A percentile compares a stretch with the other conserved stretches of the same genome.
These are phyloP conservation scores for Ganoderma meredithae DNA, from an alignment of 1,284 basidiomycete species.

Conservation along the genomic window DNA sequence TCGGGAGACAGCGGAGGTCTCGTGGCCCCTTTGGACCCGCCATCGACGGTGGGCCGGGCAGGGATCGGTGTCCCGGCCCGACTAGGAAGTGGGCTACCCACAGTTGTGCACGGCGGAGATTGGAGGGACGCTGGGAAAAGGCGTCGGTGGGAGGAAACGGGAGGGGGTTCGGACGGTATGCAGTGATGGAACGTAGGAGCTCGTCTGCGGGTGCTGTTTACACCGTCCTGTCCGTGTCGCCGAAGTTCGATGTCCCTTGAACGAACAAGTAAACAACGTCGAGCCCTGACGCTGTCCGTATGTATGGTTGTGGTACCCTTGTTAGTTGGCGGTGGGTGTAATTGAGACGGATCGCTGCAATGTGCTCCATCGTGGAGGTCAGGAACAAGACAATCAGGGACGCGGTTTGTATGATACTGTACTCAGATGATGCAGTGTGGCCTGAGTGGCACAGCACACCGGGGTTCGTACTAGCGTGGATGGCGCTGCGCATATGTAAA, in stretches of 20 bases:
- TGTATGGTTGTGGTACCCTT: constrained; percentile 1
- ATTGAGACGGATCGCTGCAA: background rate
- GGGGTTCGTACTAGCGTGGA: background rate
- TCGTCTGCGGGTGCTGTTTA: background rate
- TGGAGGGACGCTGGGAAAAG: constrained; percentile 42
- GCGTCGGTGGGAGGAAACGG: constrained; percentile 39
- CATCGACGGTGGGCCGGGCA: constrained; percentile 50
- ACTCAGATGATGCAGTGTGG: background rate
- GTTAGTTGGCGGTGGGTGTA: background rate
- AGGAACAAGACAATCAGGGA: constrained; percentile 11
- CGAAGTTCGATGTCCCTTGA: too few relatives aligned
- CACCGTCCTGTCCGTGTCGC: background rate
- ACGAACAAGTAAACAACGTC: background rate
- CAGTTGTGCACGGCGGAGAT: constrained; percentile 16
- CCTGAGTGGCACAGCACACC: constrained; percentile 1
- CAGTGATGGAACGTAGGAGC: constrained; percentile 10
- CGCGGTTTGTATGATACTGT: background rate
- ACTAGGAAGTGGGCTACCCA: constrained; percentile 1
- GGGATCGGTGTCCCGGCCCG: constrained; percentile 57
- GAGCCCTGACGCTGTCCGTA: background rate
- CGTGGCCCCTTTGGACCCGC: constrained; percentile 62
- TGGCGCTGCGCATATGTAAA: background rate
- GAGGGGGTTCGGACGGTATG: constrained; percentile 6
- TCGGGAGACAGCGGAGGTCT: constrained; percentile 47
- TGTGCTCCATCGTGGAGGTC: background rate